Base-by-base conservation (phyloP, 169 alveolate genomes). In the Plasmodium coatneyi region DNA sequence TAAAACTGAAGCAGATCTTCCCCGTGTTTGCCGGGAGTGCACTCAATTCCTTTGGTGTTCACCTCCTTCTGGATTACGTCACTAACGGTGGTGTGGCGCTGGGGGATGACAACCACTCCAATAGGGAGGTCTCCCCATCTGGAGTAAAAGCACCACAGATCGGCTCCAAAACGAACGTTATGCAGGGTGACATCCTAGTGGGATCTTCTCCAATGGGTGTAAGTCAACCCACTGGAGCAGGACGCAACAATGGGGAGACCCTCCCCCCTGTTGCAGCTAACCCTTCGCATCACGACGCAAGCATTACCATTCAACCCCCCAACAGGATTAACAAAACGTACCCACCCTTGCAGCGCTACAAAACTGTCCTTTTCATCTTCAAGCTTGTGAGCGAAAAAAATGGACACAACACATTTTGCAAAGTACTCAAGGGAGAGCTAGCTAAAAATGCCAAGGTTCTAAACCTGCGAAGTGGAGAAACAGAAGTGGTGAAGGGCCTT, bases 21-120 rank as follows among this genome's bases (percentile, higher is more conserved):
- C 95, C 95, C 3, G 56, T 80, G 22, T 81, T 91, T 46, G 70
- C 95, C 0, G 95, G 95, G 16, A 91, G 95, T 81, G 95, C 95
- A 9, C 54, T 91, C 14, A 80, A 91, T 41, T 91, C 95, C 0
- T 16, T 49, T 70, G 95, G 95, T 14, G 92, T 91, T 10, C 83
- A 91, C 56, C 30, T 91, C 12, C 80, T 91, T 14, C 80, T 91
- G 3, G 95, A 91, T 49, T 91, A 91, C 41, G 43, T 91, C 10
- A 82, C 92, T 19, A 66, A 7, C n/a, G 36, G 76, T 49, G 60
- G 60, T 3, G 60, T 49, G 25, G 60, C 60, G 7, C 6, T 49
- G 7, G 16, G 9, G 9, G 60, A 12, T 12, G 60, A 49, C 25
- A 22, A 49, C 60, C 60, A 49, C 60, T 49, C 60, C 60, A 2